A percentile compares a stretch with the other conserved stretches of the same genome.
Evolutionary conservation across 2,329 filamentous ascomycete genomes (phyloP).

Genomic region (Arthrobotrys entomopaga): DNA sequence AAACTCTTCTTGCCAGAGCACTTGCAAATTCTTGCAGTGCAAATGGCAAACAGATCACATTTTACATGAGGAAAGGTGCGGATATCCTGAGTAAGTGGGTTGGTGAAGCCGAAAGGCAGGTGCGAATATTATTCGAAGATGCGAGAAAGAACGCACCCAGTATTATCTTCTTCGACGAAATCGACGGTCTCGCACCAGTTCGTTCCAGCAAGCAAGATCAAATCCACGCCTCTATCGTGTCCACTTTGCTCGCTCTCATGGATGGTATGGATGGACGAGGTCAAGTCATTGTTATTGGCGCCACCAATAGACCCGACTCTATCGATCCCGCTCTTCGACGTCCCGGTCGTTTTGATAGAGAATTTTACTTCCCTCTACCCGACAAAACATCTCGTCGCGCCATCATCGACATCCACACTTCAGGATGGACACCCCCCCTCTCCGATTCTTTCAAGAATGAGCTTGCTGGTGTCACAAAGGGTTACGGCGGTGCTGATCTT

Average conservation of each 20-base stretch:
- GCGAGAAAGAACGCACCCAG: slow-evolving; percentile 94
- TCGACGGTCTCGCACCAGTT: slow-evolving; percentile 91
- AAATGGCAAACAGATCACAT: slow-evolving; percentile 92
- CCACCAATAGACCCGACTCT: slow-evolving; percentile 96
- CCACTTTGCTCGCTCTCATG: slow-evolving; percentile 92
- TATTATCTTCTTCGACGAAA: slow-evolving; percentile 99
- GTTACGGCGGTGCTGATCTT: slow-evolving; percentile 94
- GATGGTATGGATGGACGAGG: slow-evolving; percentile 98
- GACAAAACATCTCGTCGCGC: slow-evolving; percentile 80
- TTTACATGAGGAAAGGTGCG: slow-evolving; percentile 99
- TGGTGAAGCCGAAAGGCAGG: slow-evolving; percentile 93
- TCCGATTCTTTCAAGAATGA: slow-evolving; percentile 81
- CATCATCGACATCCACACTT: slow-evolving; percentile 95
- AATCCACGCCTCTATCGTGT: slow-evolving; percentile 97
- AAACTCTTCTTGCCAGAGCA: slow-evolving; percentile 93
- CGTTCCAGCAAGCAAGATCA: slow-evolving; percentile 98
- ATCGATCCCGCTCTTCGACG: slow-evolving; percentile 95
- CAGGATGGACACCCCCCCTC: slow-evolving; percentile 84
- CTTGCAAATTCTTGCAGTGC: slow-evolving; percentile 84
- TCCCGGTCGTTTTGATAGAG: slow-evolving; percentile 92
- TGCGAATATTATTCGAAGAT: slow-evolving; percentile 93
- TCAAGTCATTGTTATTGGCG: slow-evolving; percentile 97
- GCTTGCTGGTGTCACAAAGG: slow-evolving; percentile 88
- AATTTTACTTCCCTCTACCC: slow-evolving; percentile 97
- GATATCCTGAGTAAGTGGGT: slow-evolving; percentile 99